Evolutionary conservation across 2,329 filamentous ascomycete genomes (phyloP).

Genomic region (Colletotrichum sp.): DNA sequence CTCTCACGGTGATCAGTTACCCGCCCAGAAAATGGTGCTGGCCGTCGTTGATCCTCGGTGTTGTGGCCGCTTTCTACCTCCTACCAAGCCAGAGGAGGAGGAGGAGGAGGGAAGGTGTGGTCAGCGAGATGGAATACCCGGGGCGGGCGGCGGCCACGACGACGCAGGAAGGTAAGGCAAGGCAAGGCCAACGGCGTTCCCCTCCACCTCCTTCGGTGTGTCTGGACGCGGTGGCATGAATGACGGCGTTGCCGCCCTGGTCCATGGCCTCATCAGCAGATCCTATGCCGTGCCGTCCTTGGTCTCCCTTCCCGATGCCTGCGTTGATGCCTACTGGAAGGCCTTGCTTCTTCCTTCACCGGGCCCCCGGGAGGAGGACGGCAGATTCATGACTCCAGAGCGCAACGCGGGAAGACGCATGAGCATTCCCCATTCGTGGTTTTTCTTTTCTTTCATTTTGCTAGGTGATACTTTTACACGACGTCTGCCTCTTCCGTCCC

Average conservation of each 20-base stretch:
- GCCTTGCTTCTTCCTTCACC: not conserved
- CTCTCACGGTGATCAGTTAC: not conserved
- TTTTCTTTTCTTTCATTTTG: not conserved
- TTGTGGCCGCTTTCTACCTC: not conserved
- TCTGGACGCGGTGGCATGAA: not conserved
- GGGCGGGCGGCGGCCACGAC: not conserved
- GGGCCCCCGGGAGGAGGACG: not conserved
- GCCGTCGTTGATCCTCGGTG: not conserved
- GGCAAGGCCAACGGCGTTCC: not conserved
- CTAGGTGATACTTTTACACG: not conserved
- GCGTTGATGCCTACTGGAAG: not conserved
- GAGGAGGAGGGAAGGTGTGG: not conserved
- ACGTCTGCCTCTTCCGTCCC: not conserved
- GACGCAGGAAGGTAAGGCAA: not conserved
- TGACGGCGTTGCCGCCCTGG: not conserved
- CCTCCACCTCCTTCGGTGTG: not conserved
- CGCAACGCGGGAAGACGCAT: not conserved
- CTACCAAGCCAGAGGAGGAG: not conserved
- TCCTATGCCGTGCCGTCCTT: not conserved
- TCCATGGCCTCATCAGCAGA: conserved; percentile 5
- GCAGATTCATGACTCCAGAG: conserved; percentile 2
- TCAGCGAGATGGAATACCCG: not conserved
- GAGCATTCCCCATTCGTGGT: not conserved
- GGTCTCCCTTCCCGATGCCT: not conserved
- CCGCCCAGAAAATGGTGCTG: not conserved